Evolutionary conservation across 2,329 filamentous ascomycete species (phyloP), one percentile per base, ranked within the genome.

Genomic region (Metarhizium humberi): DNA sequence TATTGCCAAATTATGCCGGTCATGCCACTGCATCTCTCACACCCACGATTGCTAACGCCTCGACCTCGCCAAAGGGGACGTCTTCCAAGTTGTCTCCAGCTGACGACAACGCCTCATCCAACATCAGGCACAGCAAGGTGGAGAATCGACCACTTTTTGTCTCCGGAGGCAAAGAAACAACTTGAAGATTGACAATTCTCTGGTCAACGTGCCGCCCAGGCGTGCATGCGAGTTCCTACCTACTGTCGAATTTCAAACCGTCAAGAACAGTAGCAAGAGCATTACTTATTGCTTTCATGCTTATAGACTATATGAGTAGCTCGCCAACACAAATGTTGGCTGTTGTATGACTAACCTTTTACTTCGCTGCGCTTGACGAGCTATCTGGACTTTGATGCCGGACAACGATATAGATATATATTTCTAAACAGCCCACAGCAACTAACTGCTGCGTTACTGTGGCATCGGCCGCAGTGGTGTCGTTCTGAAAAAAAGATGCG

Each of bases 1-100:
- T 77, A 47, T 66, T 82, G 49, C 79, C 78, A 16, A 76, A 79
- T 36, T 81, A 78, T 55, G 65, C 71, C 10, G 78, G 78, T 18
- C 70, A 80, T 61, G 78, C 78, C 25, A 75, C 78, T 10, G 77
- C 78, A 25, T 79, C 75, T 50, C 68, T 79, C 20, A 68, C 71
- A 10, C 76, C 77, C 16, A 64, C 73, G 25, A 72, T 75, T 50
- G 72, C 70, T 40, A 75, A 75, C 57, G 62, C 68, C 20, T 66
- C 68, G 29, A 61, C 62, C 29, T 67, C 71, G 47, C 60, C 67
- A 52, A 71, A 69, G 51, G 54, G 54, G 16, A 62, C 65, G 11
- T 58, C 58, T 14, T 55, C 54, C 47, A 74, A 69, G 55, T 49
- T 62, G 10, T 55, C 57, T n/a, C 63, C 65, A 14, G 42, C 55